Percentiles rank a stretch among this genome's conserved stretches.
phyloP scores from a whole-genome alignment of 2,329 filamentous ascomycete genomes.

The Microthyrium microscopicum region DNA sequence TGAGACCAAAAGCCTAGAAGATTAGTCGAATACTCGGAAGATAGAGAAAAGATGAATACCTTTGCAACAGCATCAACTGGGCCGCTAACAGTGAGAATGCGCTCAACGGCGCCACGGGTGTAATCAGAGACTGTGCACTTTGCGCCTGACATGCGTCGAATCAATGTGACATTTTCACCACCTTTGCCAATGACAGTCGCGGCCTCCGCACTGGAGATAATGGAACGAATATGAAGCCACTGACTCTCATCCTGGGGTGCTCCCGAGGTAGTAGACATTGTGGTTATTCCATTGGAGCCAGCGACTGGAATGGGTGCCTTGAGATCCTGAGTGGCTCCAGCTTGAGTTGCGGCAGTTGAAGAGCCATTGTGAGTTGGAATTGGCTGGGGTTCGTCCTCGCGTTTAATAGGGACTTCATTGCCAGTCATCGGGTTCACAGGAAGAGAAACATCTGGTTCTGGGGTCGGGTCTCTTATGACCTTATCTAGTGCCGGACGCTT shows the following conservation, averaged over 20 bases:
- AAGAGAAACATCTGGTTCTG: slow-evolving; percentile 15
- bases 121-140: slow-evolving; percentile 99
- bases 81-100: slow-evolving; percentile 92
- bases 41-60: slow-evolving; percentile 33
- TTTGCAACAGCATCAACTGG: slow-evolving; percentile 94
- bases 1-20: slow-evolving; percentile 76
- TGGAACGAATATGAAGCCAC: slow-evolving; percentile 93
- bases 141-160: slow-evolving; percentile 82
- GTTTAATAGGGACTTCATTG: slow-evolving; percentile 18
- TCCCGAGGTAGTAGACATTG: slow-evolving; percentile 27
- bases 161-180: slow-evolving; percentile 95
- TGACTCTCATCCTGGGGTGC: slow-evolving; percentile 63
- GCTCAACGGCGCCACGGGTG: slow-evolving; percentile 88
- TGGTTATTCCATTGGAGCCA: slow-evolving; percentile 24
- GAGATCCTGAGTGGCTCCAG: slow-evolving; percentile 42
- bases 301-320: slow-evolving; percentile 55
- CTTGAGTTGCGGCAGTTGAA: slow-evolving; percentile 25
- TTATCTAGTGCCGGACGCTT: slow-evolving; percentile 96
- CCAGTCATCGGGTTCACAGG: too few relatives aligned
- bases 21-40: slow-evolving; percentile 2
- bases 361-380: too few relatives aligned
- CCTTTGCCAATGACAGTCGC: slow-evolving; percentile 97
- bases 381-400: slow-evolving; percentile 12
- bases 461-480: slow-evolving; percentile 46
- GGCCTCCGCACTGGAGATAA: slow-evolving; percentile 93